A percentile compares a stretch with the other conserved stretches of the same genome.
Evolutionary conservation across 2,329 filamentous ascomycete genomes (phyloP).

Genomic region (Aspergillus viridinutans): DNA sequence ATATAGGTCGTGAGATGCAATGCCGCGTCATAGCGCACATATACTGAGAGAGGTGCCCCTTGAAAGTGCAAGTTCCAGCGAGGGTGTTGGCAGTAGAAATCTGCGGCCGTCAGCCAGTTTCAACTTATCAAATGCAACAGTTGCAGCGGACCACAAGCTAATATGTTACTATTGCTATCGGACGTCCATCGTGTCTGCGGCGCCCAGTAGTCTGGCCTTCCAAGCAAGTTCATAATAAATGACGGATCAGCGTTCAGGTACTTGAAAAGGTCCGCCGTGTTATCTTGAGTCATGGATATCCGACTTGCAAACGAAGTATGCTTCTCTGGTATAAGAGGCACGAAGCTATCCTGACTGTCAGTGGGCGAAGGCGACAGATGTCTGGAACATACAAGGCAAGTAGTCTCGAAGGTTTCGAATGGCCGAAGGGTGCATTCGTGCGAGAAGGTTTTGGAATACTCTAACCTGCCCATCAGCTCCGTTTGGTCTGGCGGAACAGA

Average conservation of each 20-base stretch:
- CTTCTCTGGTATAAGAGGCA: constrained; percentile 10
- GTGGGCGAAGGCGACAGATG: not conserved
- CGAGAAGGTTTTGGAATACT: not conserved
- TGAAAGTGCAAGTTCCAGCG: constrained; percentile 14
- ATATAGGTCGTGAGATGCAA: constrained; percentile 11
- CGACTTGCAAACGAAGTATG: constrained; percentile 10
- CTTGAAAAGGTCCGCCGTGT: constrained; percentile 1
- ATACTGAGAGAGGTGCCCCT: constrained; percentile 12
- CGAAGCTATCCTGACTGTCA: constrained; percentile 6
- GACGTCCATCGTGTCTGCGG: constrained; percentile 12
- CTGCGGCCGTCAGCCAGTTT: not conserved
- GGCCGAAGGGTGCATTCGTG: not conserved
- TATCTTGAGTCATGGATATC: constrained; percentile 6
- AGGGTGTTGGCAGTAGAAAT: constrained; percentile 15
- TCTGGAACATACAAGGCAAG: constrained; percentile 9
- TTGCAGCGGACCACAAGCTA: constrained; percentile 8
- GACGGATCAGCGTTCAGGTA: constrained; percentile 6
- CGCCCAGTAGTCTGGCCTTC: constrained; percentile 14
- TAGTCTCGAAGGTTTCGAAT: not conserved
- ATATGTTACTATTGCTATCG: constrained; percentile 1
- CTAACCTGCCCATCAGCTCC: not conserved
- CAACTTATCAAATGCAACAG: no score
- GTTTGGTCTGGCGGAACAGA: not conserved
- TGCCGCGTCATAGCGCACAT: constrained; percentile 8
- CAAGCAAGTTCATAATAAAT: constrained; percentile 10